Conservation (phyloP, 2,329 filamentous ascomycete genomes). For the Ampelomyces quisqualis region DNA sequence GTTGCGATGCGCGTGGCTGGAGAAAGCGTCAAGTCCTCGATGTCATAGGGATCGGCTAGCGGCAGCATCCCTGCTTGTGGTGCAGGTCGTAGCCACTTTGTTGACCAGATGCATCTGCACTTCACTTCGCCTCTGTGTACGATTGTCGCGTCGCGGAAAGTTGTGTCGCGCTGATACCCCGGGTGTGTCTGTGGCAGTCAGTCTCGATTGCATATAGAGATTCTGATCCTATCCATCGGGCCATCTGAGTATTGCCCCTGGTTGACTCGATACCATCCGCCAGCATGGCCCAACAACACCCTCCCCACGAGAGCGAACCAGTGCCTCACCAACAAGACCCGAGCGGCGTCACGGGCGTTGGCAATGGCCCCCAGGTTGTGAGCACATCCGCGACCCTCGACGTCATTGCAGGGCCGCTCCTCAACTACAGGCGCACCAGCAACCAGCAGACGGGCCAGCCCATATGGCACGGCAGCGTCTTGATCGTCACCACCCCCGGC, state of each 20-base stretch:
- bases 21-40: neutral
- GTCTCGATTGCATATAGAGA: neutral
- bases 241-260: too few relatives aligned
- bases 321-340: slow-evolving; percentile 19
- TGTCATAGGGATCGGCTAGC: slow-evolving; percentile 9
- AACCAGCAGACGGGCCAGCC: slow-evolving; percentile 48
- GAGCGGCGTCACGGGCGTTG: slow-evolving; percentile 42
- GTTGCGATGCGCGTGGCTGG: slow-evolving; percentile 1
- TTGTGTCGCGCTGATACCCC: slow-evolving; percentile 3
- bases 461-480: slow-evolving; percentile 79
- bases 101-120: slow-evolving; percentile 3
- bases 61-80: slow-evolving; percentile 16
- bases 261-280: too few relatives aligned
- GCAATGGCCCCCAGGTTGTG: slow-evolving; percentile 46
- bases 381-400: slow-evolving; percentile 51
- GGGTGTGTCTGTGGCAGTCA: slow-evolving; percentile 1
- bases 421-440: slow-evolving; percentile 77
- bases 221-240: neutral
- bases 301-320: neutral
- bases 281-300: slow-evolving; percentile 2
- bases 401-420: slow-evolving; percentile 69
- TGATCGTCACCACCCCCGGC: slow-evolving; percentile 77
- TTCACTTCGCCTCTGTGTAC: slow-evolving; percentile 7
- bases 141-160: neutral
- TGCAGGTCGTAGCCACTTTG: slow-evolving; percentile 18